phyloP scores from a whole-genome alignment of 306 rosid species.

The Begonia fuchsioides region DNA sequence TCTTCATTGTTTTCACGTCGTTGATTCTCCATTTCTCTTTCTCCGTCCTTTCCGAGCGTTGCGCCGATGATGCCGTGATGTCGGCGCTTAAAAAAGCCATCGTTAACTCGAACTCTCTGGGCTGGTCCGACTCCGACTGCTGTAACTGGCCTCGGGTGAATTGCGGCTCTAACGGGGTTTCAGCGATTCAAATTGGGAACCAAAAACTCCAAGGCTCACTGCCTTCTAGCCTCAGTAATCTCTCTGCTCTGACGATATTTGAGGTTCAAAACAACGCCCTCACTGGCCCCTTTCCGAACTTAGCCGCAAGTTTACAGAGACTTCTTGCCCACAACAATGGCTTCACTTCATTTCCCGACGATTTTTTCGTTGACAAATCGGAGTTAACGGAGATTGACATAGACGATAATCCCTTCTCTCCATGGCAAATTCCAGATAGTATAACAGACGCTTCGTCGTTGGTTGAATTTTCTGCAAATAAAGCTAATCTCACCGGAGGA shows the following conservation, averaged over 20 bases:
- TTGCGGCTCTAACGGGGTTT: slow-evolving; percentile 24
- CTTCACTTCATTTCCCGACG: slow-evolving; percentile 31
- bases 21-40: not conserved
- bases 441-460: slow-evolving; percentile 22
- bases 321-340: slow-evolving; percentile 33
- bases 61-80: slow-evolving; percentile 40
- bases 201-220: slow-evolving; percentile 47
- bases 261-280: slow-evolving; percentile 48
- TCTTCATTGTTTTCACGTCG: not conserved
- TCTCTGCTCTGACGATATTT: slow-evolving; percentile 20
- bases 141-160: slow-evolving; percentile 34
- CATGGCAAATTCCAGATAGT: slow-evolving; percentile 42
- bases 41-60: slow-evolving; percentile 14
- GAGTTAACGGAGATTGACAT: slow-evolving; percentile 22
- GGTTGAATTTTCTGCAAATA: slow-evolving; percentile 24
- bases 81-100: slow-evolving; percentile 19
- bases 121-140: slow-evolving; percentile 34
- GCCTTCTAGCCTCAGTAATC: slow-evolving; percentile 26
- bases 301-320: slow-evolving; percentile 18
- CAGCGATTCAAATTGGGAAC: slow-evolving; percentile 32
- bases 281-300: slow-evolving; percentile 45
- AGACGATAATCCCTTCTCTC: slow-evolving; percentile 29
- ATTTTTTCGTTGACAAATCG: slow-evolving; percentile 34
- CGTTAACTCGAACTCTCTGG: slow-evolving; percentile 14
- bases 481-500: slow-evolving; percentile 24